Percentiles rank a stretch among this genome's conserved stretches.
Conservation (phyloP, 257 asterid genomes). For the Solanum etuberosum region DNA sequence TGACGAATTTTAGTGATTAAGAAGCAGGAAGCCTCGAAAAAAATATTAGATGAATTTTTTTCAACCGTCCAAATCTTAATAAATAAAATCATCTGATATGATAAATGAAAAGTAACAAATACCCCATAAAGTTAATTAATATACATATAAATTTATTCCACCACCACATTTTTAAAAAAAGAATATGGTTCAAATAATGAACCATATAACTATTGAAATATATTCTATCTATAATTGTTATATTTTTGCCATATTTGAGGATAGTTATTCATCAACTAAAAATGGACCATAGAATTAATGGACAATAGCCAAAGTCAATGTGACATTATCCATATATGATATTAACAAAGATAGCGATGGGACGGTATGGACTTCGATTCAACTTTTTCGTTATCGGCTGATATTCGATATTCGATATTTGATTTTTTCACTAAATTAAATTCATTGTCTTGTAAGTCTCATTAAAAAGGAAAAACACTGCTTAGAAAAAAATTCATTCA, state of each 20-base stretch:
- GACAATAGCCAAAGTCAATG: not conserved
- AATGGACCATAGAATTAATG: not conserved
- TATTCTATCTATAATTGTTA: not conserved
- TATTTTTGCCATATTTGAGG: not conserved
- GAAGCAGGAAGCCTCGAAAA: not conserved
- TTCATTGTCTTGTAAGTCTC: accelerated
- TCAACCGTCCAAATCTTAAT: not conserved
- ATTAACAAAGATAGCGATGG: not conserved
- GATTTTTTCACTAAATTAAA: accelerated
- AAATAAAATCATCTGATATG: not conserved
- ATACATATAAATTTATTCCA: not conserved
- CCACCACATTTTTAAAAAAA: not conserved
- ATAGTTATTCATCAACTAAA: not conserved
- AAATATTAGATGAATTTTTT: not conserved
- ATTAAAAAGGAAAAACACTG: accelerated
- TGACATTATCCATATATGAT: not conserved
- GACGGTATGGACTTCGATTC: not conserved
- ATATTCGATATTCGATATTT: not conserved
- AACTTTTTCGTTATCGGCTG: not conserved
- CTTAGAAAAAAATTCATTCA: not conserved
- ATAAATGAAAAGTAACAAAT: not conserved
- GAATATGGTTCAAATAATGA: not conserved
- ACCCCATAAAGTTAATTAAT: not conserved
- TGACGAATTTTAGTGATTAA: no score
- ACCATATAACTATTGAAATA: not conserved